Percentiles rank a stretch among this genome's conserved stretches.
These are phyloP conservation scores for Solioccasus polychromus DNA, from an alignment of 768 basidiomycete genomes.

Conservation along the genomic window DNA sequence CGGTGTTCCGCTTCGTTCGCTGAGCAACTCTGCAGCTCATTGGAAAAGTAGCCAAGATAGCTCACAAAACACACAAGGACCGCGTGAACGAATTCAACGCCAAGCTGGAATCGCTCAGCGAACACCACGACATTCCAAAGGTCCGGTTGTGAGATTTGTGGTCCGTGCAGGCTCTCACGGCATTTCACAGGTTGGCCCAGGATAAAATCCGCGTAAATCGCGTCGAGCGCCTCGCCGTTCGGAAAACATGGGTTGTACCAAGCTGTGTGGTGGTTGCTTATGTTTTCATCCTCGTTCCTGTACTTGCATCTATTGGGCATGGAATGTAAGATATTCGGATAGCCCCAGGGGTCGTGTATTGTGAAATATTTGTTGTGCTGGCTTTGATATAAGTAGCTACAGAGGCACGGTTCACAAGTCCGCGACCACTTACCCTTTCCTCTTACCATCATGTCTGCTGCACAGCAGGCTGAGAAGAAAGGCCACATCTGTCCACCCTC, in stretches of 20 bases:
- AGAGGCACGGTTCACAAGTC: constrained; percentile 33
- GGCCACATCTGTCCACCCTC: constrained; percentile 54
- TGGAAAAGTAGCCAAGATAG: constrained; percentile 71
- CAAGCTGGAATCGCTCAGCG: constrained; percentile 82
- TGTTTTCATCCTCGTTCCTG: constrained; percentile 20
- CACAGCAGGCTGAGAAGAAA: constrained; percentile 41
- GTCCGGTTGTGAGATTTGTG: constrained; percentile 38
- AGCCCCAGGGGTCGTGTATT: constrained; percentile 29
- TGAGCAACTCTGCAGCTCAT: constrained; percentile 51
- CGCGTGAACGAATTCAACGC: constrained; percentile 87
- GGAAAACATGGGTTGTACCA: constrained; percentile 10
- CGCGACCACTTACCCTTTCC: constrained; percentile 34
- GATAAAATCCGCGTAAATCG: constrained; percentile 51
- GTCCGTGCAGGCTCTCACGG: constrained; percentile 31
- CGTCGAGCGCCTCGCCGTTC: constrained; percentile 24
- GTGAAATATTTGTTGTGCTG: constrained; percentile 34
- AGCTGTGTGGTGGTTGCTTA: no score
- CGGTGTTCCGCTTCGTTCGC: background rate
- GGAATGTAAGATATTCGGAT: constrained; percentile 26
- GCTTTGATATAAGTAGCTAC: constrained; percentile 37
- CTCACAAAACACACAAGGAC: constrained; percentile 89
- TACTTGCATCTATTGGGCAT: constrained; percentile 18
- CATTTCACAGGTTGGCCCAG: constrained; percentile 71
- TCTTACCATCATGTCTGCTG: constrained; percentile 40
- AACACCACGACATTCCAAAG: constrained; percentile 96